A percentile compares a stretch with the other conserved stretches of the same genome.
phyloP scores from a whole-genome alignment of 2,329 filamentous ascomycete genomes.

The Hysterium pulicare region DNA sequence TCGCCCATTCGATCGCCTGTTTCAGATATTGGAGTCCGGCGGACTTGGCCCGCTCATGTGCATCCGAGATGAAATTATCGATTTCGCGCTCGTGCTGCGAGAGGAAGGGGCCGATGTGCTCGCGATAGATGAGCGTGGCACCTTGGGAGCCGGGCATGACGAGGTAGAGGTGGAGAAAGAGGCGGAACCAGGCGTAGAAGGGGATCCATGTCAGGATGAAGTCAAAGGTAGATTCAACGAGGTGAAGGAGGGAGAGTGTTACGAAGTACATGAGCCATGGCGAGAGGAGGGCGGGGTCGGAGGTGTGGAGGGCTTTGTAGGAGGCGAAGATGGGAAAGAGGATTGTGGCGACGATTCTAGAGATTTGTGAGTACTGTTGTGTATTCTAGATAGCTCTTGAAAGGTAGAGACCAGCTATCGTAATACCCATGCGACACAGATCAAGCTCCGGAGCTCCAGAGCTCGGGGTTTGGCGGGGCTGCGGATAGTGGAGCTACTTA shows the following conservation, averaged over 20 bases:
- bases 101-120: conserved; percentile 84
- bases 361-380: conserved; percentile 16
- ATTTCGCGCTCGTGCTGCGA: conserved; percentile 82
- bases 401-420: not conserved
- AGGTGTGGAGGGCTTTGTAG: conserved; percentile 94
- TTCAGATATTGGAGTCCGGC: conserved; percentile 64
- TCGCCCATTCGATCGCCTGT: conserved; percentile 53
- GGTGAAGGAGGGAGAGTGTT: conserved; percentile 74
- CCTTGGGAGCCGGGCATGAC: conserved; percentile 98
- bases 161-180: conserved; percentile 85
- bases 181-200: conserved; percentile 88
- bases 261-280: conserved; percentile 99
- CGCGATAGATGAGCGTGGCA: conserved; percentile 78
- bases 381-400: conserved; percentile 29
- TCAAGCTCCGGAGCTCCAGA: conserved; percentile 5
- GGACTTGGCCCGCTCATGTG: conserved; percentile 73
- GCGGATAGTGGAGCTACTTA: conserved; percentile 14
- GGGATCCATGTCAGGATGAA: conserved; percentile 90
- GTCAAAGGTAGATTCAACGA: conserved; percentile 81
- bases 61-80: conserved; percentile 80
- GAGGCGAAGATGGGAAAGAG: conserved; percentile 95
- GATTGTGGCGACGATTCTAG: conserved; percentile 79
- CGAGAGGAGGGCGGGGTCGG: conserved; percentile 81
- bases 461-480: not conserved
- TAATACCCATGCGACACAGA: no score